Percentiles rank a stretch among this genome's conserved stretches.
Evolutionary conservation across 2,329 filamentous ascomycete species (phyloP).

Genomic region (Capronia coronata): DNA sequence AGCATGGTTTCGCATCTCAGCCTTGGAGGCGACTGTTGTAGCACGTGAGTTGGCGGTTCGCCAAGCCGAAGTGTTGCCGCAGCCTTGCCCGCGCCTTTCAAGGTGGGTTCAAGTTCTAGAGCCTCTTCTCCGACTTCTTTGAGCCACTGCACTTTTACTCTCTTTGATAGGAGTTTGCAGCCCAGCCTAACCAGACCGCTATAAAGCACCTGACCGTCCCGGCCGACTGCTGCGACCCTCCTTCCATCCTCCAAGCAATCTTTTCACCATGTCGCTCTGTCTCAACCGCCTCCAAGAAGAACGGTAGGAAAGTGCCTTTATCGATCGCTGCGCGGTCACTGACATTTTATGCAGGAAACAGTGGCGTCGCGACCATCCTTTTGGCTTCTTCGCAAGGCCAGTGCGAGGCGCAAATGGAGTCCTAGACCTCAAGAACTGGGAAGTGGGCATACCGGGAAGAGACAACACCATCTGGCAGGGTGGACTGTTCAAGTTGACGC

Average conservation of each 20-base stretch:
- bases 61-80: background rate
- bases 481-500: slow-evolving; percentile 90
- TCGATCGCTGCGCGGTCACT: slow-evolving; percentile 17
- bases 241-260: background rate
- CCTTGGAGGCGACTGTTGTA: background rate
- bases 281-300: slow-evolving; percentile 83
- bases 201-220: background rate
- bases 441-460: slow-evolving; percentile 92
- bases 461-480: slow-evolving; percentile 97
- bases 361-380: slow-evolving; percentile 94
- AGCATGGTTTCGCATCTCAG: too few species aligned
- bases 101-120: too few species aligned
- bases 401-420: slow-evolving; percentile 65
- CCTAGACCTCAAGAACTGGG: slow-evolving; percentile 90
- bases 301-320: slow-evolving; percentile 50
- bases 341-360: slow-evolving; percentile 61
- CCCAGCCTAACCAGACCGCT: background rate
- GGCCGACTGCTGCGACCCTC: background rate
- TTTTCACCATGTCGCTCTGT: slow-evolving; percentile 67
- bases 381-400: slow-evolving; percentile 93
- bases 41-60: slow-evolving; percentile 2
- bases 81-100: background rate
- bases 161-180: background rate
- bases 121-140: background rate
- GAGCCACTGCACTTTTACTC: too few species aligned